Base-by-base conservation (phyloP, 768 basidiomycete species). In the Pleurotus tuber-regium region DNA sequence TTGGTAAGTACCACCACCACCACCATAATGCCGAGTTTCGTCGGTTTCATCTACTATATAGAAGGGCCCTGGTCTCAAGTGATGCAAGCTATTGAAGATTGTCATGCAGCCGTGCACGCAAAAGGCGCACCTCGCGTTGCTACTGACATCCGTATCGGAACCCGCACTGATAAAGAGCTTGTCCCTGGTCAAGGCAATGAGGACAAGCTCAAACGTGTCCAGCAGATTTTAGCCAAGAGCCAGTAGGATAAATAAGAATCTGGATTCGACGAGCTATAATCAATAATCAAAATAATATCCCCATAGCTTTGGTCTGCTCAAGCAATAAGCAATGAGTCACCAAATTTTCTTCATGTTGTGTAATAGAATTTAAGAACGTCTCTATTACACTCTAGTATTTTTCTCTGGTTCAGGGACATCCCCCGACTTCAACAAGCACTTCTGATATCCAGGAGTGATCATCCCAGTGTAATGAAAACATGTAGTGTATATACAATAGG, bases 131-230 rank as follows among this genome's bases (percentile, higher is more conserved):
- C 83, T 12, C 82, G 87, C 46, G 78, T 94, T 48, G 90, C 90
- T 9, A 96, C 95, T 10, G 95, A 98, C 69, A 89, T 98, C 54
- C 86, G 96, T 23, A 95, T 98, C 48, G 96, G 96, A 36, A 98
- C 96, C 1, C 83, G 95, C 40, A 77, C 80, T 19, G 80, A 95
- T 67, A 80, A 84, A 54, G 71, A 78, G 31, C 76, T 86, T 14
- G 66, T 69, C 4, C 74, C 77, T 1, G 87, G 86, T 4, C 73
- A 79, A 38, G 92, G 87, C 5, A 97, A 97, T 57, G 82, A 82
- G 18, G 72, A 70, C 48, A 98, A 98, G 64, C 79, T 97, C 12
- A 73, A 75, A 44, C 79, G 93, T 23, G 93, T 98, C 6, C 76
- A 89, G 58, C 86, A 86, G 41, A 90, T 97, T 35, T 67, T 98